Base-by-base conservation (phyloP, 1,139 yeast genomes). In the Pichia sp. region DNA sequence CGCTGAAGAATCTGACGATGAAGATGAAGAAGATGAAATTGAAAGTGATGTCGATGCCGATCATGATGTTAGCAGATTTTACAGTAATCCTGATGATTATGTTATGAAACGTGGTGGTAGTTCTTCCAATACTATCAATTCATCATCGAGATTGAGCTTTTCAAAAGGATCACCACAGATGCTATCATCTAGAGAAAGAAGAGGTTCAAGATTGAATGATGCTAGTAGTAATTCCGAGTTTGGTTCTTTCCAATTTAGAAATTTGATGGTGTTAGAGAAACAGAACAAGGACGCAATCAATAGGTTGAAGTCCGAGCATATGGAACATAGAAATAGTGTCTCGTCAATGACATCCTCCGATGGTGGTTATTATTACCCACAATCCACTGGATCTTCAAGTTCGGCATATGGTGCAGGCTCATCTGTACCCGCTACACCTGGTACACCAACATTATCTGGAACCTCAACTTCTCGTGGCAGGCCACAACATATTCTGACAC, bases 281-380 rank as follows among this genome's bases (percentile, higher is more conserved):
- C 98, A 96, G 17, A 94, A 94, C 61, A 89, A 88, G 62, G 98
- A 91, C 66, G 91, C 88, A 15, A 88, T 94, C 51, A 87, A 87
- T 60, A 71, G 96, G 54, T 75, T 94, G 59, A 87, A 89, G 60
- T 83, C 76, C 40, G 98, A 93, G 62, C 96, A 88, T 66, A 57
- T 83, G 53, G 87, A 83, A 54, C 80, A 62, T 44, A 48, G 67
- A 20, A 59, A 55, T 33, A 62, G 67, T 46, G 48, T 65, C 4
- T 61, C 68, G 7, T 59, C 65, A 10, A 50, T 63, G 3, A 53
- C 59, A 1, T 60, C 69, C 1, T 53, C 62, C 4, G 61, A 61
- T 11, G 54, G 55, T 27, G 57, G 59, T 7, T 50, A 48, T 40
- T 48, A 48, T 40, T 48, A 54, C 38, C 53, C 53, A 9, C 46